These are phyloP conservation scores for Dianthus caryophyllus DNA, from an alignment of 148 eudicot genomes.

Conservation along the genomic window DNA sequence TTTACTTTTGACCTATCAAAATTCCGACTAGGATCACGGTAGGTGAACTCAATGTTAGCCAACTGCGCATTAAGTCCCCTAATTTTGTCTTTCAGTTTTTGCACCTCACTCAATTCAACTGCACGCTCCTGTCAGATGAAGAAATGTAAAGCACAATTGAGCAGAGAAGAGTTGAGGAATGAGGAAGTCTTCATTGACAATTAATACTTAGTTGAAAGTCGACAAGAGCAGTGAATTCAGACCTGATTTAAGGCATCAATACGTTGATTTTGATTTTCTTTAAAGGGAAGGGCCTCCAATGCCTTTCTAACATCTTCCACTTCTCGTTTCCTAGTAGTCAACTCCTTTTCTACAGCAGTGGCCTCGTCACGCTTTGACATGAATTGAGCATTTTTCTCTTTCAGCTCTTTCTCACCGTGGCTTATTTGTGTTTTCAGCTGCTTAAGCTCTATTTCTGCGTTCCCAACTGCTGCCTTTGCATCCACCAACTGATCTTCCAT, in stretches of 20 bases:
- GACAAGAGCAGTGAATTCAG: slow-evolving; percentile 9
- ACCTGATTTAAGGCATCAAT: slow-evolving; percentile 81
- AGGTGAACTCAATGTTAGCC: slow-evolving; percentile 74
- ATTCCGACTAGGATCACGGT: slow-evolving; percentile 71
- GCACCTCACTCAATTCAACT: slow-evolving; percentile 59
- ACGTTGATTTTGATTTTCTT: slow-evolving; percentile 50
- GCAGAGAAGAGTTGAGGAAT: not conserved
- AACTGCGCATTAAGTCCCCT: slow-evolving; percentile 61
- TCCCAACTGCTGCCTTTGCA: slow-evolving; percentile 90
- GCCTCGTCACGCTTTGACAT: slow-evolving; percentile 81
- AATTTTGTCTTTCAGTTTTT: slow-evolving; percentile 67
- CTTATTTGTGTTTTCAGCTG: slow-evolving; percentile 79
- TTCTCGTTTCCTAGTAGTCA: slow-evolving; percentile 50
- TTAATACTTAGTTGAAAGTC: not conserved
- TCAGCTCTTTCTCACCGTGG: slow-evolving; percentile 78
- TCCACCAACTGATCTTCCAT: slow-evolving; percentile 94
- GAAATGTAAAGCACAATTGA: not conserved
- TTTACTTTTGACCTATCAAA: slow-evolving; percentile 85
- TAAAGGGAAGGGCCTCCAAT: slow-evolving; percentile 60
- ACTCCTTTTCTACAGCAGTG: slow-evolving; percentile 66
- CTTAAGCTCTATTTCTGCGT: slow-evolving; percentile 73
- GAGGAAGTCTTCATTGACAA: not conserved
- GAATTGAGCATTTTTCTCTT: slow-evolving; percentile 63
- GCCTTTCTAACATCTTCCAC: slow-evolving; percentile 57
- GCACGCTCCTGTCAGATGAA: slow-evolving; percentile 56